Base-by-base conservation (phyloP, 2,329 filamentous ascomycete species). In the Plenodomus tracheiphilus region DNA sequence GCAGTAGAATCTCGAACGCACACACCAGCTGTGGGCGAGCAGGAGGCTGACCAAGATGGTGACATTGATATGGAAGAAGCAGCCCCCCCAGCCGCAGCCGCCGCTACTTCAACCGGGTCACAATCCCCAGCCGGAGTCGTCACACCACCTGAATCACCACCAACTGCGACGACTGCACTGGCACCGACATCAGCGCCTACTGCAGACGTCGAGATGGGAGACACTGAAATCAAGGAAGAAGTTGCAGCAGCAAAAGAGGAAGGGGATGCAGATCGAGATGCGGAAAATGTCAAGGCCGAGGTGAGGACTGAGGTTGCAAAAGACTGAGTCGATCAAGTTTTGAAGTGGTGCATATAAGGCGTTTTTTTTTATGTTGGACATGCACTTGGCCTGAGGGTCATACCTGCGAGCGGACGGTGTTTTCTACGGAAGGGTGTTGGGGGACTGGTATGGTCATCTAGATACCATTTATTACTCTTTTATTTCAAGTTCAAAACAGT, bases 1-100 rank as follows among this genome's bases (percentile, higher is more conserved):
- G 64, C 51, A 9, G 52, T 39, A n/a, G 49, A 51, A 19, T 66
- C 64, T 19, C 59, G 60, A 8, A 62, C 64, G 6, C 61, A 59
- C n/a, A 68, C 68, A 4, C 66, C 68, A 21, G 61, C 58, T 20
- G 52, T 59, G 21, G 51, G 47, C 9, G 61, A 62, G 18, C 58
- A 59, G 19, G 47, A 51, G 19, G 65, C 61, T 1, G 68, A 66
- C 15, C 65, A 69, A 13, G 69, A 73, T 34, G 69, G 62, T n/a
- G 70, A 73, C 45, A 58, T 71, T 19, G 65, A 70, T 1, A 72
- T 72, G 69, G 69, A 66, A 9, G 67, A 67, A 21, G 39, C 65
- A 13, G 55, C 56, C 36, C 54, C 47, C 17, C 39, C 51, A 2
- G 37, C 59, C 10, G 46, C 54, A 20, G 41, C 60, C n/a, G 46